Percentiles rank a stretch among this genome's conserved stretches.
Conservation (phyloP, 345 rosid genomes). For the Camelina neglecta region DNA sequence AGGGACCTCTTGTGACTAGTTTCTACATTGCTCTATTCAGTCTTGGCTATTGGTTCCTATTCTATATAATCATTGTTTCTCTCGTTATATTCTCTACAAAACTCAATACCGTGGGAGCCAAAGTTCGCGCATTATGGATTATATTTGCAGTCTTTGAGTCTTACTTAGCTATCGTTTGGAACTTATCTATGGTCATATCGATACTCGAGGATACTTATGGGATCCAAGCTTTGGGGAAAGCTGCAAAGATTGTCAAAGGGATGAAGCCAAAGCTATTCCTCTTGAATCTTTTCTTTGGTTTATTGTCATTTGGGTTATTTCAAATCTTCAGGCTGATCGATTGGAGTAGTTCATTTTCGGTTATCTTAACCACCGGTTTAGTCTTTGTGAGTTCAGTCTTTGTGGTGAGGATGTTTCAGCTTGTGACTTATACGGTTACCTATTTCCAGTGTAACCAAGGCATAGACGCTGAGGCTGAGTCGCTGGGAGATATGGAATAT, state of each 20-base stretch:
- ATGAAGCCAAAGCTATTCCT: slow-evolving; percentile 51
- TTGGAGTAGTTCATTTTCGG: neutral
- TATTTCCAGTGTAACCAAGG: slow-evolving; percentile 58
- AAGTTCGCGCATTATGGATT: slow-evolving; percentile 2
- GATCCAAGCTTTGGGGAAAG: slow-evolving; percentile 63
- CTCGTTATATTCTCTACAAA: slow-evolving; percentile 23
- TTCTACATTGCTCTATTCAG: slow-evolving; percentile 48
- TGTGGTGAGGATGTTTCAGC: slow-evolving; percentile 46
- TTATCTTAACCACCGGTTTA: slow-evolving; percentile 33
- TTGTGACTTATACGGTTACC: slow-evolving; percentile 50
- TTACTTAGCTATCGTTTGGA: slow-evolving; percentile 57
- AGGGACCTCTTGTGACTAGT: slow-evolving; percentile 51
- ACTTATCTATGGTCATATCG: slow-evolving; percentile 58
- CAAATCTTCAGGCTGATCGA: slow-evolving; percentile 20
- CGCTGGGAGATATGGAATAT: slow-evolving; percentile 44
- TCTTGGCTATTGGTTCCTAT: slow-evolving; percentile 46
- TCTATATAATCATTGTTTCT: slow-evolving; percentile 26
- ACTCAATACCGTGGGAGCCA: neutral
- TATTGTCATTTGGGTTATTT: slow-evolving; percentile 23
- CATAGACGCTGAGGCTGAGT: slow-evolving; percentile 47
- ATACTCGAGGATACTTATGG: slow-evolving; percentile 60
- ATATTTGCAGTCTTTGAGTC: slow-evolving; percentile 35
- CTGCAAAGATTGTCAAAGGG: slow-evolving; percentile 57
- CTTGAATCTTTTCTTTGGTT: slow-evolving; percentile 47
- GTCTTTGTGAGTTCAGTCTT: slow-evolving; percentile 30